phyloP scores from a whole-genome alignment of 768 basidiomycete genomes.

The Phlebiopsis flavidoalba region DNA sequence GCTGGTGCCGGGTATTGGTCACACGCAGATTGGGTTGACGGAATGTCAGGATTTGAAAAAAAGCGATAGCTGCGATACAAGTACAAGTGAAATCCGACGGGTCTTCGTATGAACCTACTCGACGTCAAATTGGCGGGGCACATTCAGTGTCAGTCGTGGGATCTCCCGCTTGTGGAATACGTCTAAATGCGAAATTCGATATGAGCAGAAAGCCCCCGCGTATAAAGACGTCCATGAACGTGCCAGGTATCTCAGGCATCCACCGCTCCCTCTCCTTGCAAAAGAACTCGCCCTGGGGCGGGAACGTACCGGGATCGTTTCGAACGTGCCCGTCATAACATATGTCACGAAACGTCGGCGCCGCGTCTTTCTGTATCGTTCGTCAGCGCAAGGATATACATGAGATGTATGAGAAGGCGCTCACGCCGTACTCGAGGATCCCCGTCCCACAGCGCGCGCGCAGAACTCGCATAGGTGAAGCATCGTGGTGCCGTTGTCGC shows the following conservation, averaged over 20 bases:
- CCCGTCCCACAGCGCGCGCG: slow-evolving; percentile 11
- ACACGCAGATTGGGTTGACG: too few species aligned
- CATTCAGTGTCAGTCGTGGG: slow-evolving; percentile 1
- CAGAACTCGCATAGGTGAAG: slow-evolving; percentile 19
- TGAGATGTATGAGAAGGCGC: not conserved
- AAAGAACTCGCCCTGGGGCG: slow-evolving; percentile 20
- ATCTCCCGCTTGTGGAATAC: slow-evolving; percentile 11
- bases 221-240: not conserved
- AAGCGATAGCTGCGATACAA: too few species aligned
- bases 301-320: slow-evolving; percentile 15
- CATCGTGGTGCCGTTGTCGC: slow-evolving; percentile 16
- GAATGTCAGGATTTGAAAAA: too few species aligned
- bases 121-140: not conserved
- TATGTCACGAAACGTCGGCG: slow-evolving; percentile 7
- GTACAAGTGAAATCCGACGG: too few species aligned
- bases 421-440: slow-evolving; percentile 19
- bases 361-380: slow-evolving; percentile 4
- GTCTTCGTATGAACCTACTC: too few species aligned
- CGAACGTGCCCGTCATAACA: slow-evolving; percentile 15
- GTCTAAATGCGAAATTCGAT: not conserved
- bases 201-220: not conserved
- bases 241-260: slow-evolving; percentile 17
- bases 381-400: not conserved
- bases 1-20: too few species aligned
- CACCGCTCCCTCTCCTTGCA: slow-evolving; percentile 14